Evolutionary conservation across 176 grass and related monocot species (phyloP).

Genomic region (Bolboschoenus planiculmis): DNA sequence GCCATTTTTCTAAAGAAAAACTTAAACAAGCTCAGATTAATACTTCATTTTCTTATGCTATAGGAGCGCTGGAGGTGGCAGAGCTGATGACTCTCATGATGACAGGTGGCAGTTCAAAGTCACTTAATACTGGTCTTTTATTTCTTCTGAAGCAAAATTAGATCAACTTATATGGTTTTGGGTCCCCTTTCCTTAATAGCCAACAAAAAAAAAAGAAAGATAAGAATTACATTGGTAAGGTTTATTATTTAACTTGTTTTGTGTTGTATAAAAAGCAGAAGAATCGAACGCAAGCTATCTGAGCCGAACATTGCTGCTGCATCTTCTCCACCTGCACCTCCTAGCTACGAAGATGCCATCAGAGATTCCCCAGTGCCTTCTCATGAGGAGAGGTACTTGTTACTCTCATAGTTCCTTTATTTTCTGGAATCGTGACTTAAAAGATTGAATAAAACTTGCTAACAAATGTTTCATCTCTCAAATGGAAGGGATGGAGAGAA

Average conservation of each 20-base stretch:
- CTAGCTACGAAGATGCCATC: conserved; percentile 67
- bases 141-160: conserved; percentile 10
- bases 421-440: background rate
- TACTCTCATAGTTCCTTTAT: background rate
- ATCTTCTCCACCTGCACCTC: conserved; percentile 64
- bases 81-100: conserved; percentile 51
- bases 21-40: background rate
- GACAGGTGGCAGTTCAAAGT: conserved; percentile 48
- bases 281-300: conserved; percentile 59
- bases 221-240: background rate
- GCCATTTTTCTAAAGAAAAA: background rate
- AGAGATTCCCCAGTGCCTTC: conserved; percentile 41
- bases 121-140: background rate
- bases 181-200: background rate
- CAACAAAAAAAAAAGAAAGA: background rate
- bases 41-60: conserved; percentile 10
- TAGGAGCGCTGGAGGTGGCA: conserved; percentile 59
- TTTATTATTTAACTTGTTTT: conserved; percentile 7
- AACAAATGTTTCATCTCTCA: background rate
- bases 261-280: conserved; percentile 31
- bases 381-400: conserved; percentile 47
- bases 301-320: conserved; percentile 45
- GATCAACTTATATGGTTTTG: background rate
- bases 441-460: conserved; percentile 9
- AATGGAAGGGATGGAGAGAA: conserved; percentile 59